These are phyloP conservation scores for Aspergillus neoniger DNA, from an alignment of 2,329 filamentous ascomycete genomes.

Conservation along the genomic window DNA sequence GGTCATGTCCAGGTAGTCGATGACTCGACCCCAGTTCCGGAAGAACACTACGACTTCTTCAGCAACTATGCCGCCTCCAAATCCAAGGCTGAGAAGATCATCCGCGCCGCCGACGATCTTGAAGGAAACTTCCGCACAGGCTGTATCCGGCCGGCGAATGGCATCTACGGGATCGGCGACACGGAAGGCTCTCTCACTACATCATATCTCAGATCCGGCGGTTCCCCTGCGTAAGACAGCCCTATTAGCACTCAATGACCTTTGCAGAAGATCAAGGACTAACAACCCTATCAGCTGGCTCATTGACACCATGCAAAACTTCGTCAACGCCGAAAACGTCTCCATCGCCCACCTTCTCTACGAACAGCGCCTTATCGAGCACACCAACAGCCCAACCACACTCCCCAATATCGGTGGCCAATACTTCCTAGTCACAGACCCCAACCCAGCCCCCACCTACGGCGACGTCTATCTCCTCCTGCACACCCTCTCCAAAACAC, in stretches of 20 bases:
- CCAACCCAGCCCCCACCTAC: conserved; percentile 46
- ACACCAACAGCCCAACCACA: conserved; percentile 18
- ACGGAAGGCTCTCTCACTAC: conserved; percentile 40
- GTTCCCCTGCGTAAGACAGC: conserved; percentile 35
- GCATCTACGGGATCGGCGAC: conserved; percentile 55
- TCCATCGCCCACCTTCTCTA: conserved; percentile 57
- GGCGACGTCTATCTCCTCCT: conserved; percentile 35
- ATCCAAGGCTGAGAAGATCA: conserved; percentile 53
- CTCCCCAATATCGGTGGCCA: conserved; percentile 45
- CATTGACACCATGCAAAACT: conserved; percentile 51
- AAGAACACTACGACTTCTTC: conserved; percentile 48
- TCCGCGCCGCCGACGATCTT: conserved; percentile 48
- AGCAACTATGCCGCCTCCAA: conserved; percentile 56
- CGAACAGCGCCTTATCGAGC: conserved; percentile 53
- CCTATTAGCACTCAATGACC: not conserved
- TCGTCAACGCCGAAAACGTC: conserved; percentile 55
- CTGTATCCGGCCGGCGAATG: conserved; percentile 56
- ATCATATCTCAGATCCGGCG: conserved; percentile 41
- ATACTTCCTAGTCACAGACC: conserved; percentile 55
- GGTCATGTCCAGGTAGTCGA: conserved; percentile 50
- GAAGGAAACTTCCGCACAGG: conserved; percentile 53
- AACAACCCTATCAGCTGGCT: conserved; percentile 41
- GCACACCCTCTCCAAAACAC: conserved; percentile 32
- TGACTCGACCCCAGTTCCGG: conserved; percentile 45
- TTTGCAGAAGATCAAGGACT: not conserved